Evolutionary conservation across 768 basidiomycete genomes (phyloP).

Genomic region (Coprinopsis strossmayeri): DNA sequence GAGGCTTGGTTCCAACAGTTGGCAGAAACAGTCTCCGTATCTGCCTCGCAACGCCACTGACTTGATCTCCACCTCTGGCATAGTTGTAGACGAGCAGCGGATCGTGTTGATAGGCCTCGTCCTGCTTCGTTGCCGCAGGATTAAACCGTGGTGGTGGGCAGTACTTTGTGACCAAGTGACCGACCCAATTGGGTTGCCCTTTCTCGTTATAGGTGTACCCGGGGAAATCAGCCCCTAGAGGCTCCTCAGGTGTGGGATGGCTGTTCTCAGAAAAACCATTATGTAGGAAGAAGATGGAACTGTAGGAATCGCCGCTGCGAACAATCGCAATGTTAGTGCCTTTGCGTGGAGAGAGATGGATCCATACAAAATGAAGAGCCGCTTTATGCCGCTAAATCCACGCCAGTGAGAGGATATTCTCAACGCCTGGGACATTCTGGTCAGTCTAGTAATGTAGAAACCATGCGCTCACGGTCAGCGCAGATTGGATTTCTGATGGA

Average conservation of each 20-base stretch:
- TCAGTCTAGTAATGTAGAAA: no score
- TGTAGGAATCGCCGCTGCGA: conserved; percentile 59
- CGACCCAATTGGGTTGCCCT: conserved; percentile 55
- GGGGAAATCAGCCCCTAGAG: conserved; percentile 45
- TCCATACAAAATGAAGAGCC: conserved; percentile 50
- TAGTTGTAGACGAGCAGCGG: conserved; percentile 52
- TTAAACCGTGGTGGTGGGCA: conserved; percentile 28
- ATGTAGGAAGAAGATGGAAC: conserved; percentile 28
- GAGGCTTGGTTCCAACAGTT: conserved; percentile 26
- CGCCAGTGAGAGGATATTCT: no score
- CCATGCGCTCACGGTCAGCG: background rate
- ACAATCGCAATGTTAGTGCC: background rate
- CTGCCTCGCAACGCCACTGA: conserved; percentile 35
- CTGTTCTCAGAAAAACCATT: conserved; percentile 10
- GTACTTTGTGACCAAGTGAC: conserved; percentile 44
- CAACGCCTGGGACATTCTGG: no score
- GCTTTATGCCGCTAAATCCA: conserved; percentile 32
- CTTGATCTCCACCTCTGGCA: conserved; percentile 45
- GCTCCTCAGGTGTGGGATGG: conserved; percentile 33
- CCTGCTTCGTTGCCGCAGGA: conserved; percentile 21
- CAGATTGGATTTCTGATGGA: background rate
- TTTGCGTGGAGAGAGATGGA: background rate
- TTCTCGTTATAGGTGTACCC: conserved; percentile 42
- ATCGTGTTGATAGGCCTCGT: conserved; percentile 21
- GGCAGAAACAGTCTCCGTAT: conserved; percentile 33